phyloP scores from a whole-genome alignment of 1,284 basidiomycete genomes.

The Heimioporus punctisporus region DNA sequence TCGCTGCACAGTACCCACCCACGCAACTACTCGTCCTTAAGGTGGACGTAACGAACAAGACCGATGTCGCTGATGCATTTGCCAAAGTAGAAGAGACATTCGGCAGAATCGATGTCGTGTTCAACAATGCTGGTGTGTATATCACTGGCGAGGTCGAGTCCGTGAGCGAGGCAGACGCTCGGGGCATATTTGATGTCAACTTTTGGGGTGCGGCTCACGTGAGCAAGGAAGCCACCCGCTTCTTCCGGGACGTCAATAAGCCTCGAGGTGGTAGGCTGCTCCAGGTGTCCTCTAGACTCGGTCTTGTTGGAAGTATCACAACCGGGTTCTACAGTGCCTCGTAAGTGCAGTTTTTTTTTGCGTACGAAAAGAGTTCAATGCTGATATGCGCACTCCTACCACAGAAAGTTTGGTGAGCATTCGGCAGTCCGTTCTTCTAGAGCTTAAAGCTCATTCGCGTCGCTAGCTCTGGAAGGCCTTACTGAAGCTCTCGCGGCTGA shows the following conservation, averaged over 20 bases:
- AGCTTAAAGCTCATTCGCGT: not conserved
- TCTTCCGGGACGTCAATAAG: slow-evolving; percentile 42
- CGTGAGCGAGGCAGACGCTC: slow-evolving; percentile 24
- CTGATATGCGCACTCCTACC: not conserved
- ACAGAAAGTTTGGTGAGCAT: slow-evolving; percentile 27
- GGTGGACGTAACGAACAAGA: slow-evolving; percentile 39
- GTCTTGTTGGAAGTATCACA: slow-evolving; percentile 9
- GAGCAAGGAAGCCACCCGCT: slow-evolving; percentile 30
- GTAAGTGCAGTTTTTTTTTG: slow-evolving; percentile 12
- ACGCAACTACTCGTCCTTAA: slow-evolving; percentile 38
- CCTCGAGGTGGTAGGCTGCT: slow-evolving; percentile 35
- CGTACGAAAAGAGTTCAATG: no score
- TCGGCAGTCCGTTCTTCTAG: not conserved
- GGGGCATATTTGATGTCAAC: slow-evolving; percentile 35
- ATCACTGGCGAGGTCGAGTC: slow-evolving; percentile 24
- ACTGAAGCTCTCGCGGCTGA: slow-evolving; percentile 24
- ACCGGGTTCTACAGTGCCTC: slow-evolving; percentile 23
- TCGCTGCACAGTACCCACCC: slow-evolving; percentile 26
- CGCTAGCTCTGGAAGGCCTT: slow-evolving; percentile 31
- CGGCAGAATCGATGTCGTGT: slow-evolving; percentile 45
- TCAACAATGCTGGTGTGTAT: slow-evolving; percentile 33
- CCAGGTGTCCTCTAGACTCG: slow-evolving; percentile 30
- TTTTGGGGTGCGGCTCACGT: slow-evolving; percentile 37
- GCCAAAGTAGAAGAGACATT: slow-evolving; percentile 31
- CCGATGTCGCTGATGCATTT: slow-evolving; percentile 35